Conservation (phyloP, 1,284 basidiomycete genomes). For the Mycena sp. region DNA sequence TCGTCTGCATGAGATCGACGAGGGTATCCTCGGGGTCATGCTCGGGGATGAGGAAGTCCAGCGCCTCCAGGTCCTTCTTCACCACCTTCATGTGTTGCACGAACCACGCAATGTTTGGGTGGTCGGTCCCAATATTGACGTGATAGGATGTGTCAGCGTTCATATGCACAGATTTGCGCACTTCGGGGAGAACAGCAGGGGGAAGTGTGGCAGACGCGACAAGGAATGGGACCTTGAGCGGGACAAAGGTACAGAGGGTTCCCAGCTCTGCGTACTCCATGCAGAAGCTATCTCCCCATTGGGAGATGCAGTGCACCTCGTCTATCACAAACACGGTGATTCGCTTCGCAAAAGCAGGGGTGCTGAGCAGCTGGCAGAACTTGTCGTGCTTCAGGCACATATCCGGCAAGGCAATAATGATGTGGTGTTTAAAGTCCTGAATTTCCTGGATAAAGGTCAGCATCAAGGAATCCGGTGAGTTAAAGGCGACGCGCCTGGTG, state of each 20-base stretch:
- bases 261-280: slow-evolving; percentile 15
- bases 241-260: slow-evolving; percentile 19
- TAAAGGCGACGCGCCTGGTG: no score
- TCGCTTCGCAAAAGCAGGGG: not conserved
- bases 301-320: slow-evolving; percentile 31
- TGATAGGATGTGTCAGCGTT: slow-evolving; percentile 37
- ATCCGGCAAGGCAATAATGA: slow-evolving; percentile 23
- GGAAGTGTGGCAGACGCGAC: not conserved
- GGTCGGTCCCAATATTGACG: slow-evolving; percentile 33
- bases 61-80: slow-evolving; percentile 11
- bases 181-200: slow-evolving; percentile 1
- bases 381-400: slow-evolving; percentile 18
- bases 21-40: slow-evolving; percentile 58
- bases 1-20: slow-evolving; percentile 58
- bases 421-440: slow-evolving; percentile 2
- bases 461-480: no score
- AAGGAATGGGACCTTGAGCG: slow-evolving; percentile 12
- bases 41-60: slow-evolving; percentile 8
- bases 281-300: slow-evolving; percentile 29
- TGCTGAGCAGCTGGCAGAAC: slow-evolving; percentile 13
- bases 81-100: slow-evolving; percentile 16
- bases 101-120: slow-evolving; percentile 28
- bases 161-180: slow-evolving; percentile 7
- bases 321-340: slow-evolving; percentile 27
- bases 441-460: no score